A percentile compares a stretch with the other conserved stretches of the same genome.
These are phyloP conservation scores for Nakazawaea peltata DNA, from an alignment of 805 yeast genomes.

Conservation along the genomic window DNA sequence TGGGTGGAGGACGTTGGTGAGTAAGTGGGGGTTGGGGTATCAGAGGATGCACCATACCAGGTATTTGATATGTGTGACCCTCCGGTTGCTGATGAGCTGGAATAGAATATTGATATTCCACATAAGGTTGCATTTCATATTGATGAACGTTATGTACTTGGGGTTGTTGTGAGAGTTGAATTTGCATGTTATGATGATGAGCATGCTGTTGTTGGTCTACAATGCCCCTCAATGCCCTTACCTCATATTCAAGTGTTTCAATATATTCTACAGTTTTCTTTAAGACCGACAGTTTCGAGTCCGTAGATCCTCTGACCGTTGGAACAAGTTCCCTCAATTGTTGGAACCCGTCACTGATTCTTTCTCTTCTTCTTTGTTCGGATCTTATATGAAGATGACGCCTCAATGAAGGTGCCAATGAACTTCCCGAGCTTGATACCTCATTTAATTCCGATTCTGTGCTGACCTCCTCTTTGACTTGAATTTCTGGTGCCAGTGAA, in stretches of 20 bases:
- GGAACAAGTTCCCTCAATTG: conserved; percentile 31
- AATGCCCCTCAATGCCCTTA: conserved; percentile 14
- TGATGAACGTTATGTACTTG: no score
- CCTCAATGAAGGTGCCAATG: conserved; percentile 11
- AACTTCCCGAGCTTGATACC: conserved; percentile 1
- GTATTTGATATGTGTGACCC: no score
- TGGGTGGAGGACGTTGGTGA: no score
- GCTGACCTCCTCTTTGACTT: no score
- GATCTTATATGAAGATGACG: conserved; percentile 34
- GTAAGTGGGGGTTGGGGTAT: no score
- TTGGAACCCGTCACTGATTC: conserved; percentile 37
- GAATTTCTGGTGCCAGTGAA: neutral
- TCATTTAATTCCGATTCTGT: conserved; percentile 1
- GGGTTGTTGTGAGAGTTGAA: conserved; percentile 3
- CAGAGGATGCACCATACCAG: no score
- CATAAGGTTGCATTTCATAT: no score
- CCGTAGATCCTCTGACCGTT: conserved; percentile 29
- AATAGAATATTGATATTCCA: no score
- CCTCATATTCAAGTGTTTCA: conserved; percentile 25
- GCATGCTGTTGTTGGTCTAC: conserved; percentile 11
- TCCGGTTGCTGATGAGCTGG: no score
- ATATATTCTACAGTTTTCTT: conserved; percentile 35
- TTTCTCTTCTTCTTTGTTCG: conserved; percentile 37
- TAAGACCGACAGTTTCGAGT: conserved; percentile 36
- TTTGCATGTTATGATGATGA: no score